Evolutionary conservation across 352 stramenopile genomes (phyloP).

Genomic region (Pythium phragmiticola): DNA sequence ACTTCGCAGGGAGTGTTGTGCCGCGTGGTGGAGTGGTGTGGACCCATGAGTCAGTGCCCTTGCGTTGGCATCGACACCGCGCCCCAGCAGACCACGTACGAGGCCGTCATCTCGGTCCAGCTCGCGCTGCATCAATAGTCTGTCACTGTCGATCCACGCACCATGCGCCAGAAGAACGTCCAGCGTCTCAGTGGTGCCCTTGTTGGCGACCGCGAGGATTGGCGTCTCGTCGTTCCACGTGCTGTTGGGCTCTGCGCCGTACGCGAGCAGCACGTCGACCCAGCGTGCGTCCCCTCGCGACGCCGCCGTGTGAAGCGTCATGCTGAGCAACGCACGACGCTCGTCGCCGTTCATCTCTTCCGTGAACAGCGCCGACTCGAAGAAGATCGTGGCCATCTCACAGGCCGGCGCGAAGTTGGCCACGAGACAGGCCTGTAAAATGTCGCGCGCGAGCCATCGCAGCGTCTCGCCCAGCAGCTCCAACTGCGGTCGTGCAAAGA

Average conservation of each 20-base stretch:
- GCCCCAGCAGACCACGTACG: not conserved
- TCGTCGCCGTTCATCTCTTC: not conserved
- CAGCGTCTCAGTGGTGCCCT: not conserved
- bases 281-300: not conserved
- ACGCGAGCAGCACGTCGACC: not conserved
- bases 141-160: not conserved
- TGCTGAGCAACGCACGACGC: not conserved
- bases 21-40: not conserved
- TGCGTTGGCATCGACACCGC: not conserved
- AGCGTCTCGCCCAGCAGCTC: not conserved
- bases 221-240: not conserved
- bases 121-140: not conserved
- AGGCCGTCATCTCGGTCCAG: not conserved
- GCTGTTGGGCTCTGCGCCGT: not conserved
- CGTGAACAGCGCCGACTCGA: slow-evolving; percentile 1
- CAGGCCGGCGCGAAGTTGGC: not conserved
- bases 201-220: not conserved
- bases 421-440: not conserved
- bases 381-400: slow-evolving; percentile 8
- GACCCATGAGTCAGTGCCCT: not conserved
- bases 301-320: not conserved
- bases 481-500: not conserved
- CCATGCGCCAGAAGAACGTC: not conserved
- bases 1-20: too few relatives aligned
- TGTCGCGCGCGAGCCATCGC: not conserved